phyloP scores from a whole-genome alignment of 805 yeast species.

The Pichia membranifaciens region DNA sequence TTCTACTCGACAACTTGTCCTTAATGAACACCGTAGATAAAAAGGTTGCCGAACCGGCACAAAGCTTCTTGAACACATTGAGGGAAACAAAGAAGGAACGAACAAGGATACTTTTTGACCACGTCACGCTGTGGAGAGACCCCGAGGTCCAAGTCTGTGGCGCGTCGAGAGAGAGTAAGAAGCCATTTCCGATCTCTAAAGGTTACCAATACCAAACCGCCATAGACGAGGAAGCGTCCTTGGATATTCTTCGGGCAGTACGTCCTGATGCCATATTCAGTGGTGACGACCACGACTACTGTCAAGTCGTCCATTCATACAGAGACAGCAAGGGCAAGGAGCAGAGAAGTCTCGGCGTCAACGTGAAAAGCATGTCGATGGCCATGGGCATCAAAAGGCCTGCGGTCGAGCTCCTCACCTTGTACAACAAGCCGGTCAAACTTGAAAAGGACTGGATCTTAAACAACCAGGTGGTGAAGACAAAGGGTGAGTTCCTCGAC shows the following conservation, averaged over 20 bases:
- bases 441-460: constrained; percentile 21
- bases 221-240: constrained; percentile 52
- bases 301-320: constrained; percentile 60
- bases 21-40: constrained; percentile 51
- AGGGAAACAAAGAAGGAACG: constrained; percentile 12
- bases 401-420: constrained; percentile 33
- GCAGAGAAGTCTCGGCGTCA: constrained; percentile 9
- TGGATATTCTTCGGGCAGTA: constrained; percentile 48
- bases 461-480: constrained; percentile 16
- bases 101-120: constrained; percentile 71
- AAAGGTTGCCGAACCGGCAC: constrained; percentile 42
- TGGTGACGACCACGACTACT: constrained; percentile 97
- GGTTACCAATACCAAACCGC: constrained; percentile 91
- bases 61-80: constrained; percentile 44
- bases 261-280: constrained; percentile 71
- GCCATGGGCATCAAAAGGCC: constrained; percentile 61
- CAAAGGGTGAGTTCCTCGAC: constrained; percentile 32
- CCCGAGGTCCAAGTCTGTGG: constrained; percentile 61
- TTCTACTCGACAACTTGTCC: constrained; percentile 76
- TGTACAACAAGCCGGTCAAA: constrained; percentile 14
- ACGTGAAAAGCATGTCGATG: constrained; percentile 82
- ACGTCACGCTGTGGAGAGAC: constrained; percentile 80
- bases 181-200: constrained; percentile 57
- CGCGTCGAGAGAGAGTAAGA: constrained; percentile 59
- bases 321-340: constrained; percentile 3